Conservation (phyloP, 305 asterid genomes). For the Solanum chacoense region DNA sequence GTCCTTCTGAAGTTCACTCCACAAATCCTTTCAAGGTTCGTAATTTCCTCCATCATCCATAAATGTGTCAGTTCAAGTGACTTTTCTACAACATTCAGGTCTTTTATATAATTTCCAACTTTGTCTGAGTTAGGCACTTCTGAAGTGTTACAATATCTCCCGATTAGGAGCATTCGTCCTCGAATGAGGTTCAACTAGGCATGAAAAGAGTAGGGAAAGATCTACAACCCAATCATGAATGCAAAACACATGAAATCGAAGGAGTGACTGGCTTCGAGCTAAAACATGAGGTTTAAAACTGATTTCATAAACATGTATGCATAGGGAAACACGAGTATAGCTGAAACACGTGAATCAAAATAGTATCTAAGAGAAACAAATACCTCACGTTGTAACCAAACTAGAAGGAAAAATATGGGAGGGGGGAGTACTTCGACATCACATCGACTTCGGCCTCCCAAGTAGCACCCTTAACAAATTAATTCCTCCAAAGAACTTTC, state of each 20-base stretch:
- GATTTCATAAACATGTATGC: neutral
- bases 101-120: neutral
- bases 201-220: neutral
- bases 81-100: no score
- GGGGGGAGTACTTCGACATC: no score
- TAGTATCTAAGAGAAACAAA: no score
- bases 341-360: no score
- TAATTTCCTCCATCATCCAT: neutral
- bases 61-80: neutral
- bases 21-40: neutral
- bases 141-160: neutral
- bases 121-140: neutral
- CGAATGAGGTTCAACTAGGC: neutral
- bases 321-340: neutral
- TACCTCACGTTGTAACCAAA: no score
- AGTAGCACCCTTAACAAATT: no score
- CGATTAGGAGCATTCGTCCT: neutral
- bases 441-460: no score
- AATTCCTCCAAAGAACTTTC: no score
- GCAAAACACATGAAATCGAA: neutral
- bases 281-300: no score
- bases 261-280: neutral
- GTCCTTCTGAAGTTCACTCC: neutral
- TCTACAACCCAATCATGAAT: neutral
- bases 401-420: no score